phyloP scores from a whole-genome alignment of 768 basidiomycete genomes.

The Hemileccinum rubropunctum region DNA sequence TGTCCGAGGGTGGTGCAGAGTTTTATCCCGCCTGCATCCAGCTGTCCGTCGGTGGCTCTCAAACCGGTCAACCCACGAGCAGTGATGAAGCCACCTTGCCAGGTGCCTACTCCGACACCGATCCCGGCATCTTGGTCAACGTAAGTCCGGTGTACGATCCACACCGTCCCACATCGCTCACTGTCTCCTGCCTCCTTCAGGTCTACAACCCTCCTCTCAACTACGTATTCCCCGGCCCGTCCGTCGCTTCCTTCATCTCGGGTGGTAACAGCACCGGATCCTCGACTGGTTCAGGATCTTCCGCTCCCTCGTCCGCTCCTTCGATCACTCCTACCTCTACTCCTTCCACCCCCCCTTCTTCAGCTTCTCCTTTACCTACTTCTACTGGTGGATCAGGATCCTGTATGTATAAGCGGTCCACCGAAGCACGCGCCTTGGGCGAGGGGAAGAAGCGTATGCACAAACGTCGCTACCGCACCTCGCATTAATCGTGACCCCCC shows the following conservation, averaged over 20 bases:
- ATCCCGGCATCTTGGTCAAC: slow-evolving; percentile 62
- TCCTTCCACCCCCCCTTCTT: background rate
- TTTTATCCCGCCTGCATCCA: slow-evolving; percentile 31
- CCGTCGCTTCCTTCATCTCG: slow-evolving; percentile 40
- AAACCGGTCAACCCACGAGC: slow-evolving; percentile 19
- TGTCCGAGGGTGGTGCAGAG: slow-evolving; percentile 49
- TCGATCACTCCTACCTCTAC: background rate
- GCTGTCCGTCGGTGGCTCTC: slow-evolving; percentile 26
- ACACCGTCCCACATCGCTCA: background rate
- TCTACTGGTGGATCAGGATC: slow-evolving; percentile 7
- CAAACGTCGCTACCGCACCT: slow-evolving; percentile 8
- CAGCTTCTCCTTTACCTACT: background rate
- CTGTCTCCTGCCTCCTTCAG: background rate
- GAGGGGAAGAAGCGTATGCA: slow-evolving; percentile 15
- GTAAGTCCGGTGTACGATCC: slow-evolving; percentile 23
- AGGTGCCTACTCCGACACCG: slow-evolving; percentile 65
- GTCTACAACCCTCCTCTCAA: slow-evolving; percentile 26
- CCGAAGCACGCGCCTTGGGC: background rate
- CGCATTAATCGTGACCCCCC: slow-evolving; percentile 5
- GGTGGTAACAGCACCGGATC: slow-evolving; percentile 10
- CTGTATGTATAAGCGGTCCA: slow-evolving; percentile 10
- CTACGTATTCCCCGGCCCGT: slow-evolving; percentile 55
- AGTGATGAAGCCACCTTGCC: slow-evolving; percentile 55
- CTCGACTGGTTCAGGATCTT: slow-evolving; percentile 1
- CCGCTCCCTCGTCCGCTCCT: background rate